A percentile compares a stretch with the other conserved stretches of the same genome.
phyloP scores from a whole-genome alignment of 225 moss, liverwort and hornwort species.

The Neckera pumila region DNA sequence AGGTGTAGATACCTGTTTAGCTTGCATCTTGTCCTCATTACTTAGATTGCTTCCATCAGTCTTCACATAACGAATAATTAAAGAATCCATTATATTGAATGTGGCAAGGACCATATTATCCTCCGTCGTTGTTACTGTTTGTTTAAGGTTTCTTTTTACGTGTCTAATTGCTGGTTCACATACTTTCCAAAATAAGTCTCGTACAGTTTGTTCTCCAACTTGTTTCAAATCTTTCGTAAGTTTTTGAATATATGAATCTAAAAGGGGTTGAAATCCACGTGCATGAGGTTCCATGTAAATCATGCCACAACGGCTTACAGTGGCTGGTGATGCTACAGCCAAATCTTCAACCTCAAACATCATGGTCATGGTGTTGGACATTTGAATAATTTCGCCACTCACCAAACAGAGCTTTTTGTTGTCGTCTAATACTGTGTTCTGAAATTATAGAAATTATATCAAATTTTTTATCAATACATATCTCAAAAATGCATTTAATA shows the following conservation, averaged over 20 bases:
- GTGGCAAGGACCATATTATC: constrained; percentile 66
- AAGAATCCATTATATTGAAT: constrained; percentile 73
- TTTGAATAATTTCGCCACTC: constrained; percentile 90
- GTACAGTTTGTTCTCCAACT: constrained; percentile 28
- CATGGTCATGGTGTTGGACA: constrained; percentile 87
- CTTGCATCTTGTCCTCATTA: constrained; percentile 38
- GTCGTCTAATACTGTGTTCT: constrained; percentile 86
- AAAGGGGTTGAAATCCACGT: constrained; percentile 62
- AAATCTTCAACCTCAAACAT: constrained; percentile 96
- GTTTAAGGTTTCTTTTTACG: constrained; percentile 60
- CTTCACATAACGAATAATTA: constrained; percentile 45
- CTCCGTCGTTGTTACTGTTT: constrained; percentile 57
- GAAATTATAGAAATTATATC: not conserved
- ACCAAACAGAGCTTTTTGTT: constrained; percentile 87
- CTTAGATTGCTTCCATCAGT: constrained; percentile 39
- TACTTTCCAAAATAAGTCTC: constrained; percentile 42
- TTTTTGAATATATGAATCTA: constrained; percentile 70
- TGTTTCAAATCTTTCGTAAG: constrained; percentile 36
- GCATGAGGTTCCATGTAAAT: constrained; percentile 81
- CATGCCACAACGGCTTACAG: constrained; percentile 85
- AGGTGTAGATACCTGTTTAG: constrained; percentile 15
- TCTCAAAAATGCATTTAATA: not conserved
- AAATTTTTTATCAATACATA: no score
- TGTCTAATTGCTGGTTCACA: constrained; percentile 45
- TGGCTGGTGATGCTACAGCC: constrained; percentile 90